Conservation (phyloP, 169 alveolate species). For the Plasmodium adleri region DNA sequence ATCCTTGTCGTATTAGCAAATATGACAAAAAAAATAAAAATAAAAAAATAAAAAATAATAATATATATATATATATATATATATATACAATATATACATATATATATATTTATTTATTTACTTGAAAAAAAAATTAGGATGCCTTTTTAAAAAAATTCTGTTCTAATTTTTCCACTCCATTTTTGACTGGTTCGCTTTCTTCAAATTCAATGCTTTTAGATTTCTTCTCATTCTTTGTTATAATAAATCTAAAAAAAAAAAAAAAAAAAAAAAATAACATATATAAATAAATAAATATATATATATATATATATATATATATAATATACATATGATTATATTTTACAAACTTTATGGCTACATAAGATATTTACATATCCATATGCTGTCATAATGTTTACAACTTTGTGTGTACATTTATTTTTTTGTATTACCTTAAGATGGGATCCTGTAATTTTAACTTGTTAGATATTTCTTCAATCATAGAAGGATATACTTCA, state of each 20-base stretch:
- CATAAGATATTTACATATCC: background rate
- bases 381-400: background rate
- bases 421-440: constrained; percentile 10
- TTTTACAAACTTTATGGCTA: background rate
- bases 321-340: no score
- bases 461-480: constrained; percentile 18
- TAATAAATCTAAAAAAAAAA: constrained; percentile 14
- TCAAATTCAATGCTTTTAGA: constrained; percentile 10
- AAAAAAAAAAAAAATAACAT: background rate
- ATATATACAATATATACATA: no score
- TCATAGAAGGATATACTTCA: constrained; percentile 42
- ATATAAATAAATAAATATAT: background rate
- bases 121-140: background rate
- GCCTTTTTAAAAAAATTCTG: constrained; percentile 27
- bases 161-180: constrained; percentile 6
- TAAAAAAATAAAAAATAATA: no score
- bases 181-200: constrained; percentile 11
- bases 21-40: no score
- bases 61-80: no score
- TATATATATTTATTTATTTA: no score
- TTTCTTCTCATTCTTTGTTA: constrained; percentile 25
- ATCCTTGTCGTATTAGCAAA: no score
- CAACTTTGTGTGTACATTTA: background rate
- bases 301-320: no score
- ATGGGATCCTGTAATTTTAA: constrained; percentile 11